Base-by-base conservation (phyloP, 2,329 filamentous ascomycete genomes). In the Dactylonectria estremocensis region DNA sequence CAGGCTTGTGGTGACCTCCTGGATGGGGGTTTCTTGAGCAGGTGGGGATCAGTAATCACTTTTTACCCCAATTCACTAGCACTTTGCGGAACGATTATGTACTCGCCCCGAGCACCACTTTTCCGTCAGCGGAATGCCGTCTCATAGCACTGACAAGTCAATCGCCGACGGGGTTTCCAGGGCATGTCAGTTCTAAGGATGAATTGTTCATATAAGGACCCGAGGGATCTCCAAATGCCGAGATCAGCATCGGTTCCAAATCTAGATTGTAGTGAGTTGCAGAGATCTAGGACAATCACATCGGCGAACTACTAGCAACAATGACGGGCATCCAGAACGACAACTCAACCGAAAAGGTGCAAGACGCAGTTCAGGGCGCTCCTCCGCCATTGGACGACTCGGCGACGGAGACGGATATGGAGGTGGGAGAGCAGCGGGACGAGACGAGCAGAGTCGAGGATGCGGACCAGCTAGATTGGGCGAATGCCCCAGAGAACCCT, bases 401-500 rank as follows among this genome's bases (percentile, higher is more conserved):
- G 3, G 24, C 37, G 4, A 72, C 70, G 0, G 73, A 76, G n/a
- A 66, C 72, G 2, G 77, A 78, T 2, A 83, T 88, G 0, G 72
- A 75, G 28, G 3, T 64, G 10, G 49, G 64, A 0, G 68, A 53
- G 20, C 61, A 56, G 2, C 66, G 65, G 13, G 69, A 69, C 13
- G 61, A 58, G 11, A 11, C 31, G 1, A 59, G 54, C 4, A 24
- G 16, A 2, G 24, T 24, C 3, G 58, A 53, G 1, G 18, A 18
- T 3, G 3, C 56, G 11, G 65, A 57, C 7, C 70, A 63, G 16
- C 11, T 72, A 52, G 69, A 74, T 9, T 85, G 83, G 82, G 73
- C 79, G 1, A 69, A 71, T 0, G 84, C 85, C 46, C 76, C 79
- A 0, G 73, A 80, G n/a, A 88, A 88, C 65, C 86, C 85, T 0